Evolutionary conservation across 1,284 basidiomycete species (phyloP), one percentile per base, ranked within the genome.

Genomic region (Boletus semigastroideus): DNA sequence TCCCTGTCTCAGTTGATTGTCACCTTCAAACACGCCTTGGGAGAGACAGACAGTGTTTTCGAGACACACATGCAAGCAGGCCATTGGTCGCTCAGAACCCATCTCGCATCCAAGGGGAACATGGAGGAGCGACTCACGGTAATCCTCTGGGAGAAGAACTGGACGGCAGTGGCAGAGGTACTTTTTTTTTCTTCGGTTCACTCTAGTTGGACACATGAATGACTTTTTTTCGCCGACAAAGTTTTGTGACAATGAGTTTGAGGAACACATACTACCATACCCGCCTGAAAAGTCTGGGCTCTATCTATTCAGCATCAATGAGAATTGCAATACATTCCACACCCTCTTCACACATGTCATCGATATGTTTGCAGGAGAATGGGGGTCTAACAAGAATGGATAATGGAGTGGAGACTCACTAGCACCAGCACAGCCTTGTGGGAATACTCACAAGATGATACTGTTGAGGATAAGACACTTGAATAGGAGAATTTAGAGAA

Each of bases 211-310:
- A 16, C 33, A 53, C 9, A 49, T 25, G 22, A 22, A 12, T 9
- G n/a, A 1, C 7, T 14, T 48, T 20, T 50, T 38, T 36, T 17
- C 36, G 47, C 22, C 22, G 22, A 22, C 22, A 2, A 45, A 95
- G 94, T 84, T 99, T 2, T 98, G 97, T 68, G 96, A 99, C 64
- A 97, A 99, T 71, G 82, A 80, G 1, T 99, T 99, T 65, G 97
- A 99, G 63, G 97, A 99, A 69, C 97, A 99, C 63, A 96, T 99
- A 38, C 80, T 99, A 0, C 77, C 86, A 0, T 97, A 95, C 62
- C 74, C 90, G 0, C 75, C 79, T 0, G 86, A 96, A 28, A 83
- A 86, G 59, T 92, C 94, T 0, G 97, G 97, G 1, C 83, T 99
- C 1, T 93, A 98, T 63, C 78, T 99, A 0, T 97, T 99, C 71